Evolutionary conservation across 2,329 filamentous ascomycete genomes (phyloP), one percentile per base, ranked within the genome.

Genomic region (Alternaria ethzedia): DNA sequence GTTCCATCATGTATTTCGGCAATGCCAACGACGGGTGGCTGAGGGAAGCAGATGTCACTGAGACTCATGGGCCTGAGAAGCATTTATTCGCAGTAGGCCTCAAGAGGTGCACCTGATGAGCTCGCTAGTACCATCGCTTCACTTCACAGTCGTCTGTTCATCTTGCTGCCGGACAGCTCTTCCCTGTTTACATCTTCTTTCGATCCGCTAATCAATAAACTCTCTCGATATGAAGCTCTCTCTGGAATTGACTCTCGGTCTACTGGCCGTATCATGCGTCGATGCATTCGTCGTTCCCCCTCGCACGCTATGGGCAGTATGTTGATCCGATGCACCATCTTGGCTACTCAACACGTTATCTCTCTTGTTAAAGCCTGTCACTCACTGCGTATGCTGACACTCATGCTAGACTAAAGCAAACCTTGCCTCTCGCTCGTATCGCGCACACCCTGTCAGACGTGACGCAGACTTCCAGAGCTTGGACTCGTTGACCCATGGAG

Each of bases 171-270:
- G 68, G 65, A 61, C 65, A 69, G 63, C 59, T 57, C 46, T 45
- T 54, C 64, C 65, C 43, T 21, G 20, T 54, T 21, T 54, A 49
- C 47, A 36, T 30, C 21, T 3, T 23, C 36, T 41, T 58, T 54
- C 9, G 20, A 57, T 43, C 25, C 23, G 23, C 20, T 25, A 54
- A 21, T 50, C 43, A 55, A 21, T 8, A 41, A n/a, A 41, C 36
- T 41, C 36, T 41, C 36, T 59, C 65, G 72, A 32, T 6, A 78
- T 78, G 76, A 76, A 66, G 58, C 51, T 77, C 55, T 64, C 61
- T 54, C 58, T 64, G 1, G 68, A 67, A 15, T 25, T 73, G 2
- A 55, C 61, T 13, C 23, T 73, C 45, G 68, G 66, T 49, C 23
- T 77, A 46, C 28, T 77, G 57, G 70, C 70, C 15, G 10, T 74